Base-by-base conservation (phyloP, 495 filamentous ascomycete genomes). In the Penicillium riverlandense region DNA sequence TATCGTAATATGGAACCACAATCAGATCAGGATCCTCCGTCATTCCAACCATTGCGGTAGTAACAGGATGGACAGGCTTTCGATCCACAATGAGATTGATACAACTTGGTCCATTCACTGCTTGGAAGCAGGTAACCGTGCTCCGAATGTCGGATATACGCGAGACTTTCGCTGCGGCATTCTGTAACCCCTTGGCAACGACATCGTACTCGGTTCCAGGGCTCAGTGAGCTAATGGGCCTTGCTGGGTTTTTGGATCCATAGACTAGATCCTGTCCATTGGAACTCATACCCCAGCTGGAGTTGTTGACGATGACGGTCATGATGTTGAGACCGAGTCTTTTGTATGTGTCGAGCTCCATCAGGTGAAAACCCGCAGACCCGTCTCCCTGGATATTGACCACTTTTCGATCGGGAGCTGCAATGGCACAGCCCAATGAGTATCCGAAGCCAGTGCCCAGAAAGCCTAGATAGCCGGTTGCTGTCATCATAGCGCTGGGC, bases 291-390 rank as follows among this genome's bases (percentile, higher is more conserved):
- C 59, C 59, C 59, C 59, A 59, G 13, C 40, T 49, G 14, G 47
- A 52, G 27, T 62, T 59, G 38, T 62, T 62, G 4, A 62, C 49
- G 2, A 62, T 47, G 9, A 62, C 44, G 0, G 59, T 62, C 37
- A 62, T 15, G 12, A 62, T 49, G 35, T 54, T 45, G 32, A 62
- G 36, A 7, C 50, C 40, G 37, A 59, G 47, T 14, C 59, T 35
- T 31, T 50, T 53, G 36, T 53, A 62, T 15, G 59, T 59, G 29
- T 62, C 59, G 1, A 62, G 49, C 35, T 62, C 59, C 55, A 59
- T 57, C 13, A 62, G 35, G 27, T 62, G 55, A 27, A 62, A 59
- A 1, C 59, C 59, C 1, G 56, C 51, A 6, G 55, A 59, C 11
- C 55, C 55, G 36, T 62, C 59, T 0, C 59, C 59, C 11, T 62